Evolutionary conservation across 2,329 filamentous ascomycete species (phyloP).

Genomic region (Ambrosiella cleistominuta): DNA sequence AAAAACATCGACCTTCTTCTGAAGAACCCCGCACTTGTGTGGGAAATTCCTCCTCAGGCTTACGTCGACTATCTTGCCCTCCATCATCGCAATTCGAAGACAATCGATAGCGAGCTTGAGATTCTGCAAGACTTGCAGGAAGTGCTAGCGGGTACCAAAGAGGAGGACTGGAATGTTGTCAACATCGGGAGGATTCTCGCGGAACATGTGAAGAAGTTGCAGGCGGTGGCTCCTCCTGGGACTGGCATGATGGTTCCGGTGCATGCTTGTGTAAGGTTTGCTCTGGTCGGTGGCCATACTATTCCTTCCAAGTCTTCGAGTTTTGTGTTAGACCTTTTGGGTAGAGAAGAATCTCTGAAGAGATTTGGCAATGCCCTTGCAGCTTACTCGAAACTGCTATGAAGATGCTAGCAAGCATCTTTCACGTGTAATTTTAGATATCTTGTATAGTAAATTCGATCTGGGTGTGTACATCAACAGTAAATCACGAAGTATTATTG

Average conservation of each 20-base stretch:
- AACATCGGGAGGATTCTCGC: conserved; percentile 17
- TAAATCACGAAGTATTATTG: too few relatives aligned
- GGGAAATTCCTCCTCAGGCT: conserved; percentile 19
- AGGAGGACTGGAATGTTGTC: conserved; percentile 15
- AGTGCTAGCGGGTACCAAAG: conserved; percentile 15
- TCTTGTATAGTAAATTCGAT: too few relatives aligned
- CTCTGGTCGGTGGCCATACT: conserved; percentile 9
- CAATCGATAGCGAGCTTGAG: background rate
- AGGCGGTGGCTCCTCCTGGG: background rate
- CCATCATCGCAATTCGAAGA: background rate
- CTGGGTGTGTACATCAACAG: too few relatives aligned
- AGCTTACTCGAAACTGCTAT: background rate
- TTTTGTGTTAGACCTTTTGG: conserved; percentile 20
- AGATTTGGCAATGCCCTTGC: conserved; percentile 6
- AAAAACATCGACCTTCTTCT: conserved; percentile 15
- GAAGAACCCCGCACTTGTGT: conserved; percentile 23
- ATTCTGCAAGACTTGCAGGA: conserved; percentile 11
- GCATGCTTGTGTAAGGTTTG: conserved; percentile 12
- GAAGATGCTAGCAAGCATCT: background rate
- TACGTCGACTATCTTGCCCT: conserved; percentile 15
- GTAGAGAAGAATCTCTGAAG: conserved; percentile 19
- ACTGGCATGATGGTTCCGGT: background rate
- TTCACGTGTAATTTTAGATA: too few relatives aligned
- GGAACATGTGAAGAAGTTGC: background rate
- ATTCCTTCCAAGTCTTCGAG: conserved; percentile 12